phyloP scores from a whole-genome alignment of 352 stramenopile species.

The Globisporangium iwayamae region DNA sequence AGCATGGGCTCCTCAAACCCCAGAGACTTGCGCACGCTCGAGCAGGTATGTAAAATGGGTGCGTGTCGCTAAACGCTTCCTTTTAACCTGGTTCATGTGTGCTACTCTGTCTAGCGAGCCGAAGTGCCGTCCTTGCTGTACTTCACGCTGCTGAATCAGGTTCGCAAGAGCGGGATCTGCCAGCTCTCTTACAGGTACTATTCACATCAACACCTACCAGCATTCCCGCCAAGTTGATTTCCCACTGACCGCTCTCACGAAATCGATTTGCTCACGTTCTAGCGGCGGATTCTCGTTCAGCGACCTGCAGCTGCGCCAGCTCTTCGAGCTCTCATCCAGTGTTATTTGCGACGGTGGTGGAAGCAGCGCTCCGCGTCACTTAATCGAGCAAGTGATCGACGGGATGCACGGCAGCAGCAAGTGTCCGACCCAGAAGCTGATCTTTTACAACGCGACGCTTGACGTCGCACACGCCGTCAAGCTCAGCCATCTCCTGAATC shows the following conservation, averaged over 20 bases:
- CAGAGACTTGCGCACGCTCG: conserved; percentile 29
- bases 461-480: conserved; percentile 25
- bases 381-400: conserved; percentile 53
- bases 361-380: conserved; percentile 15
- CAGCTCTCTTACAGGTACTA: conserved; percentile 53
- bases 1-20: conserved; percentile 7
- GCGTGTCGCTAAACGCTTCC: neutral
- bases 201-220: neutral
- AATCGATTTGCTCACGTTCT: neutral
- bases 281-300: conserved; percentile 43
- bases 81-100: neutral
- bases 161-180: conserved; percentile 58
- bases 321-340: conserved; percentile 52
- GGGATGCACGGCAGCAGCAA: conserved; percentile 28
- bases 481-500: conserved; percentile 34
- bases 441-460: conserved; percentile 64
- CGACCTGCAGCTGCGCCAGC: conserved; percentile 42
- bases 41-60: conserved; percentile 39
- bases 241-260: neutral
- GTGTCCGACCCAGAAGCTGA: conserved; percentile 54
- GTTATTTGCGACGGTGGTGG: conserved; percentile 53
- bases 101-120: conserved; percentile 24
- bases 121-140: conserved; percentile 66
- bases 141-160: conserved; percentile 67
- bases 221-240: neutral